Percentiles rank a stretch among this genome's conserved stretches.
Conservation (phyloP, 2,329 filamentous ascomycete species). For the Seiridium cupressi region DNA sequence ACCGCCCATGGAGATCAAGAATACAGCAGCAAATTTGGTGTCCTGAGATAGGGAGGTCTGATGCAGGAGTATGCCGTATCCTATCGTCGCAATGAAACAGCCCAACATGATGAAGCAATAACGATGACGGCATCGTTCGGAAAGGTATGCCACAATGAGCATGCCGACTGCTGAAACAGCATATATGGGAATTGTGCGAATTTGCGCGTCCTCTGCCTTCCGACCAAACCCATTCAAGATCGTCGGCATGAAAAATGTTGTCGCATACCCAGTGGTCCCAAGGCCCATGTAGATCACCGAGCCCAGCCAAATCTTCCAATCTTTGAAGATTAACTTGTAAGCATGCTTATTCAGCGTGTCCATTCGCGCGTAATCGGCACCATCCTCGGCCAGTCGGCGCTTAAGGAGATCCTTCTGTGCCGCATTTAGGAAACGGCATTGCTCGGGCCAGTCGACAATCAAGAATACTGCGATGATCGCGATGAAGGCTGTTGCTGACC, state of each 20-base stretch:
- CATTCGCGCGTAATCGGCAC: slow-evolving; percentile 23
- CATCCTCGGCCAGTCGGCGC: slow-evolving; percentile 27
- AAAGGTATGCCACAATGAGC: slow-evolving; percentile 28
- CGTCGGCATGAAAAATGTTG: slow-evolving; percentile 38
- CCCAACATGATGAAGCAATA: slow-evolving; percentile 31
- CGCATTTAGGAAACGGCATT: slow-evolving; percentile 42
- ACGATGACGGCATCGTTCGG: slow-evolving; percentile 32
- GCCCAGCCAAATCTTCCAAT: slow-evolving; percentile 40
- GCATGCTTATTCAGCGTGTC: slow-evolving; percentile 27
- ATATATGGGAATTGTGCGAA: slow-evolving; percentile 36
- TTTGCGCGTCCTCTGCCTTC: slow-evolving; percentile 31
- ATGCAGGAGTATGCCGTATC: slow-evolving; percentile 31
- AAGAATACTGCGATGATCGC: slow-evolving; percentile 35
- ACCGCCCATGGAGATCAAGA: slow-evolving; percentile 32
- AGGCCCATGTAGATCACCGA: slow-evolving; percentile 28
- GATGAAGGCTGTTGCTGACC: slow-evolving; percentile 32
- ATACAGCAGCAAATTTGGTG: slow-evolving; percentile 33
- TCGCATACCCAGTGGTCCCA: slow-evolving; percentile 29
- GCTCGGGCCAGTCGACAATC: slow-evolving; percentile 49
- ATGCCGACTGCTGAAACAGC: slow-evolving; percentile 28
- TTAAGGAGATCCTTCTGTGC: slow-evolving; percentile 35
- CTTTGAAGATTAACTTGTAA: slow-evolving; percentile 27
- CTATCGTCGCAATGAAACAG: slow-evolving; percentile 24
- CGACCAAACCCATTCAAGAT: slow-evolving; percentile 39
- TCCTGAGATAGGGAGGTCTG: slow-evolving; percentile 22